Evolutionary conservation across 2,329 filamentous ascomycete genomes (phyloP), one percentile per base, ranked within the genome.

Genomic region (Coniochaeta sp.): DNA sequence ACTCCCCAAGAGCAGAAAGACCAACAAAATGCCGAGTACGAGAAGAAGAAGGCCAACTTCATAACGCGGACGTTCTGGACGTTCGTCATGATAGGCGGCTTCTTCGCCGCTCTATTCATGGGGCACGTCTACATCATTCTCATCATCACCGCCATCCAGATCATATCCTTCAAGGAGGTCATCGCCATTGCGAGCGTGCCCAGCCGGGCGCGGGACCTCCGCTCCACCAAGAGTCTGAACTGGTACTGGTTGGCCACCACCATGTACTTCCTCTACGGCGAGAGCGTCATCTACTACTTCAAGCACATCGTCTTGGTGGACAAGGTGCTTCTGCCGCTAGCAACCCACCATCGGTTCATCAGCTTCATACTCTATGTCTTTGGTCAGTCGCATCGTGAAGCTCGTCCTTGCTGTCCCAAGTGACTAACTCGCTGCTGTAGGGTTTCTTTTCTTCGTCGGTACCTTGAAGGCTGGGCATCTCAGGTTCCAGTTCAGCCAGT

Each of bases 241-340:
- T 99, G 95, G 95, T 99, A 99, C 76, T 99, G 96, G 80, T 83
- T 99, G 59, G 95, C 92, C n/a, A 91, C 90, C 28, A 96, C 93
- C 67, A 98, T 99, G 93, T 99, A 99, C 81, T 99, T 96, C 69
- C 81, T 99, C 57, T 99, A 99, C 72, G 95, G 95, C 71, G 95
- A 99, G 78, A 97, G 91, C 69, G 93, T 99, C 71, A 96, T 99
- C 70, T 99, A 99, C 79, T 99, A 99, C 78, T 99, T 99, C 79
- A 99, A 99, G 82, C 95, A 99, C 73, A 93, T 99, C 66, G 87
- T 99, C 50, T 79, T 99, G 61, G 93, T 99, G 54, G 95, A 99
- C 76, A 91, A 89, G 74, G 90, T 98, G 54, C 81, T 99, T 63
- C 80, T 97, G 61, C 95, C 95, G 9, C 87, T 99, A 72, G 93